Evolutionary conservation across 495 filamentous ascomycete genomes (phyloP).

Genomic region (Zalerion maritima): DNA sequence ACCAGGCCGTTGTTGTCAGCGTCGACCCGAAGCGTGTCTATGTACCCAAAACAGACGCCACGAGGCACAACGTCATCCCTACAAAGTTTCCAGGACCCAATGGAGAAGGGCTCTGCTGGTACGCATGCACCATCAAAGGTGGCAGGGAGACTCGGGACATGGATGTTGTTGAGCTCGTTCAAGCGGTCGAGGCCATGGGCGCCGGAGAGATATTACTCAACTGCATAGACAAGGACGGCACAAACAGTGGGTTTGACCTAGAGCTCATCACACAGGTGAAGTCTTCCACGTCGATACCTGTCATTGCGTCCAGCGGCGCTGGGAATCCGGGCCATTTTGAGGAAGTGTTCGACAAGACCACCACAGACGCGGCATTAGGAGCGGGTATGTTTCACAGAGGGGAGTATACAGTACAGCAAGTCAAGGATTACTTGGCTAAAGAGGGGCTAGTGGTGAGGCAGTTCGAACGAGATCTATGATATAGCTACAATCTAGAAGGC

Average conservation of each 20-base stretch:
- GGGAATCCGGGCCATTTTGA: constrained; percentile 80
- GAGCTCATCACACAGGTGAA: constrained; percentile 87
- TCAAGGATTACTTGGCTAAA: constrained; percentile 68
- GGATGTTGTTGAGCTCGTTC: constrained; percentile 73
- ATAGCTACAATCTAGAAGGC: too few species aligned
- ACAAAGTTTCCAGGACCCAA: constrained; percentile 55
- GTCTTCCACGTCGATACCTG: constrained; percentile 67
- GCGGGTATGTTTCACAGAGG: constrained; percentile 96
- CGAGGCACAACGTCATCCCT: constrained; percentile 61
- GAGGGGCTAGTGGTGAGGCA: constrained; percentile 61
- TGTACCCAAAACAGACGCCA: constrained; percentile 55
- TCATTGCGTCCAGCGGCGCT: constrained; percentile 90
- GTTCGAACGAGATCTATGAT: constrained; percentile 43
- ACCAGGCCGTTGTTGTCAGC: constrained; percentile 91
- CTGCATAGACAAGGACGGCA: constrained; percentile 94
- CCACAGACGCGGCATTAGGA: constrained; percentile 82
- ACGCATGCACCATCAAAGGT: constrained; percentile 93
- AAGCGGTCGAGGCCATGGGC: constrained; percentile 91
- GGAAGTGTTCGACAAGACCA: constrained; percentile 76
- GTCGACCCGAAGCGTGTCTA: constrained; percentile 89
- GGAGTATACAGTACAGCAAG: constrained; percentile 86
- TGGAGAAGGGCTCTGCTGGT: constrained; percentile 84
- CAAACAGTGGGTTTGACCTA: constrained; percentile 87
- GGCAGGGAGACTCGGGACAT: constrained; percentile 82
- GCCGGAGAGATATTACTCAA: constrained; percentile 89